Percentiles rank a stretch among this genome's conserved stretches.
These are phyloP conservation scores for Salix udensis DNA, from an alignment of 345 rosid species.

Conservation along the genomic window DNA sequence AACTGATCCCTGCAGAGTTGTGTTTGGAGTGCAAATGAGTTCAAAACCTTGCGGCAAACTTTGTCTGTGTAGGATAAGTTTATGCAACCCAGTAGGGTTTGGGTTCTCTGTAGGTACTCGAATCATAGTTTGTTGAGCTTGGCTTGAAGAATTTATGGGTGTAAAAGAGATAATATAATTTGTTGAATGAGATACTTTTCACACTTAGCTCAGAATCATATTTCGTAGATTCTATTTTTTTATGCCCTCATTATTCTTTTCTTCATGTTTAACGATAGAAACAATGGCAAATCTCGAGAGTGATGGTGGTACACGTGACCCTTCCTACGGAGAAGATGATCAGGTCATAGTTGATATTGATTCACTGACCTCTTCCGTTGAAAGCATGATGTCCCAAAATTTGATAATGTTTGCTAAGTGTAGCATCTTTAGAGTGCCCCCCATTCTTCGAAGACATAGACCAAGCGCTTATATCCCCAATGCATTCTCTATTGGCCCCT, in stretches of 20 bases:
- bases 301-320: too few species aligned
- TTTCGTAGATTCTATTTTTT: neutral
- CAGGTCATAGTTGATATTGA: too few species aligned
- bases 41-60: too few species aligned
- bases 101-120: neutral
- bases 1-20: too few species aligned
- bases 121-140: neutral
- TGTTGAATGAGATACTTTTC: neutral
- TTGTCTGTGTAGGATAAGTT: too few species aligned
- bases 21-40: too few species aligned
- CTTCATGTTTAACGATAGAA: constrained; percentile 6
- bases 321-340: too few species aligned
- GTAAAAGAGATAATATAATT: neutral
- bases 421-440: constrained; percentile 1
- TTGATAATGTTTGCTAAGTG: too few species aligned
- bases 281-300: too few species aligned
- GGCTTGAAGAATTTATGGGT: neutral
- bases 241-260: neutral
- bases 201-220: neutral
- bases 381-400: too few species aligned
- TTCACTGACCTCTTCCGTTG: too few species aligned
- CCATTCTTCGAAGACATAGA: constrained; percentile 20
- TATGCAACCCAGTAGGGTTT: neutral
- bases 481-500: constrained; percentile 33
- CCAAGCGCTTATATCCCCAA: constrained; percentile 18